A percentile compares a stretch with the other conserved stretches of the same genome.
Conservation (phyloP, 257 asterid species). For the Nicotiana otophora region DNA sequence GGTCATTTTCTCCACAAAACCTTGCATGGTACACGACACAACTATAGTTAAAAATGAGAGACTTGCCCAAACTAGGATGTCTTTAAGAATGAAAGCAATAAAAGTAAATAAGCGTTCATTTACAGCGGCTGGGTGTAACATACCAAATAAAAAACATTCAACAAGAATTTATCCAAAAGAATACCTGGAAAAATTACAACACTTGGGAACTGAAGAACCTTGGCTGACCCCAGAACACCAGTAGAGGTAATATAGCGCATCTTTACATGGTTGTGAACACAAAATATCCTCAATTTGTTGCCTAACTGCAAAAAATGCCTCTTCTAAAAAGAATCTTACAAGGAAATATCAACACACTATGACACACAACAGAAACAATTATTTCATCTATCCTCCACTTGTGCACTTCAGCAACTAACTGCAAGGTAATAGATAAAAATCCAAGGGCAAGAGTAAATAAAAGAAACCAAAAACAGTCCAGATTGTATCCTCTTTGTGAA, state of each 20-base stretch:
- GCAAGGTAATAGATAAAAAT: conserved; percentile 8
- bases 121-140: background rate
- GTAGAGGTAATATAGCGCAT: conserved; percentile 7
- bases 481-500: background rate
- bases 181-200: background rate
- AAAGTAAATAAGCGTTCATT: background rate
- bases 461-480: background rate
- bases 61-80: too few relatives aligned
- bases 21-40: too few relatives aligned
- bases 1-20: too few relatives aligned
- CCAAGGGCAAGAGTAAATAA: background rate
- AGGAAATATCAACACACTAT: conserved; percentile 56
- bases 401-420: conserved; percentile 18
- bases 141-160: background rate
- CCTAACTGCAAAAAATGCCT: conserved; percentile 74
- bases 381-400: conserved; percentile 19
- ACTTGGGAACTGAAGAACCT: background rate
- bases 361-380: conserved; percentile 34
- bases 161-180: background rate
- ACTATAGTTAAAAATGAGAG: too few relatives aligned
- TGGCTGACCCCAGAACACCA: background rate
- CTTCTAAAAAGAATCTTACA: conserved; percentile 77
- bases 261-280: conserved; percentile 20
- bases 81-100: background rate
- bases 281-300: conserved; percentile 36